Percentiles rank a stretch among this genome's conserved stretches.
Evolutionary conservation across 768 basidiomycete genomes (phyloP).

Genomic region (Lentinula sp.): DNA sequence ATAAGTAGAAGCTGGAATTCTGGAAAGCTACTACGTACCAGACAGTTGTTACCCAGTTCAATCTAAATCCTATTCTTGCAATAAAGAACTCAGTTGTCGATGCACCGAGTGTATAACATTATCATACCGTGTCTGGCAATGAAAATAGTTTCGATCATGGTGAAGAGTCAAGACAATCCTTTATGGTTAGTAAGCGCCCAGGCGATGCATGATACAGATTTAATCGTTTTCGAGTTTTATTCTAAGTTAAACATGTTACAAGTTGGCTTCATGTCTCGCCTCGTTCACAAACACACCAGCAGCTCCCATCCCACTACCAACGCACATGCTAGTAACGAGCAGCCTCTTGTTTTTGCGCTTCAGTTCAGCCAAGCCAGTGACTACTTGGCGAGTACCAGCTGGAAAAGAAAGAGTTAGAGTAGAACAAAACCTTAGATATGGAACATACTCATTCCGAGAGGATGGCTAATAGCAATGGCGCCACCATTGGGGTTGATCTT

Average conservation of each 20-base stretch:
- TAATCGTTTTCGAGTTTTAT: too few relatives aligned
- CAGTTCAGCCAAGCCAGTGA: slow-evolving; percentile 82
- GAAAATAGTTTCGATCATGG: slow-evolving; percentile 35
- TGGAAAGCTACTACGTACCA: slow-evolving; percentile 28
- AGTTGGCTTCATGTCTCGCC: slow-evolving; percentile 16
- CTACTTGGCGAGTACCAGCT: slow-evolving; percentile 85
- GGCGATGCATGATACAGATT: too few relatives aligned
- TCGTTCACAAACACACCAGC: slow-evolving; percentile 80
- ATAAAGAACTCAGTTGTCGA: background rate
- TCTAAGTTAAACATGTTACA: background rate
- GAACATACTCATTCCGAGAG: slow-evolving; percentile 74
- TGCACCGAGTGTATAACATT: background rate
- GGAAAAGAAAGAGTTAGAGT: background rate
- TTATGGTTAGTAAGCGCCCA: background rate
- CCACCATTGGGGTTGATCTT: slow-evolving; percentile 89
- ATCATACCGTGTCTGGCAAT: slow-evolving; percentile 32
- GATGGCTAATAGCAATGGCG: slow-evolving; percentile 79
- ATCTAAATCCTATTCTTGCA: slow-evolving; percentile 36
- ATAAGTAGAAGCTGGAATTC: background rate
- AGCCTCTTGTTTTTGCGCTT: slow-evolving; percentile 61
- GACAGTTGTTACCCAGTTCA: slow-evolving; percentile 39
- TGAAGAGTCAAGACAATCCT: background rate
- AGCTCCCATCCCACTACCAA: slow-evolving; percentile 89
- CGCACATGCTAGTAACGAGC: slow-evolving; percentile 66
- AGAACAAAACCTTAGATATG: background rate